phyloP scores from a whole-genome alignment of 1,284 basidiomycete genomes.

The Hemileia vastatrix region DNA sequence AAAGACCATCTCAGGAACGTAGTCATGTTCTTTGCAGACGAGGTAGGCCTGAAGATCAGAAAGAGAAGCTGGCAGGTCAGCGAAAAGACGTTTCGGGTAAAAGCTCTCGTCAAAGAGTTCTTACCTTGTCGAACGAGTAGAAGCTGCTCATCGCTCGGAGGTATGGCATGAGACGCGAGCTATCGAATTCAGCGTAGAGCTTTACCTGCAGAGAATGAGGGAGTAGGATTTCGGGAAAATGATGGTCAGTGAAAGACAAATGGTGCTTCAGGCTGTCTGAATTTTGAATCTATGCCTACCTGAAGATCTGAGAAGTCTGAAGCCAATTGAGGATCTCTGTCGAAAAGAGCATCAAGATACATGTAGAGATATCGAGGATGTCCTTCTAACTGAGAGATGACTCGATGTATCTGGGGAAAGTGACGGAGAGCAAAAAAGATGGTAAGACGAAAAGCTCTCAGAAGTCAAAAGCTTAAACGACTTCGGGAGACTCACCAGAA shows the following conservation, averaged over 20 bases:
- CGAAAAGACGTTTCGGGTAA: background rate
- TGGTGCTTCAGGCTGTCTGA: too few relatives aligned
- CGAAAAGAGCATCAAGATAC: conserved; percentile 81
- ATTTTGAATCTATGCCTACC: too few relatives aligned
- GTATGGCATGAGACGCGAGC: conserved; percentile 73
- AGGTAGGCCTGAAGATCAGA: conserved; percentile 59
- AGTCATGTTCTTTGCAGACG: conserved; percentile 70
- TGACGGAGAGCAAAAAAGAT: conserved; percentile 13
- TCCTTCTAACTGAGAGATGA: conserved; percentile 71
- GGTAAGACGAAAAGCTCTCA: background rate
- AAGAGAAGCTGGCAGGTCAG: background rate
- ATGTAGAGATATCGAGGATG: conserved; percentile 76
- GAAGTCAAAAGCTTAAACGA: conserved; percentile 4
- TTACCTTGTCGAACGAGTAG: conserved; percentile 75
- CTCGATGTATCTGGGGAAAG: conserved; percentile 59
- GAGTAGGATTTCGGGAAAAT: background rate
- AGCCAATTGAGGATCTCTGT: conserved; percentile 71
- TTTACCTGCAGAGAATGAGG: conserved; percentile 52
- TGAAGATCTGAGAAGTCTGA: conserved; percentile 74
- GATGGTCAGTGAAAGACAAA: background rate
- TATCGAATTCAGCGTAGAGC: conserved; percentile 80
- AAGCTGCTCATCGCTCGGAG: conserved; percentile 73
- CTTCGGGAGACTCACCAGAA: conserved; percentile 58
- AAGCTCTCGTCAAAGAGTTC: too few relatives aligned
- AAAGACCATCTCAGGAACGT: conserved; percentile 95